Conservation (phyloP, 179 eudicot species). For the Beta lomatogona region DNA sequence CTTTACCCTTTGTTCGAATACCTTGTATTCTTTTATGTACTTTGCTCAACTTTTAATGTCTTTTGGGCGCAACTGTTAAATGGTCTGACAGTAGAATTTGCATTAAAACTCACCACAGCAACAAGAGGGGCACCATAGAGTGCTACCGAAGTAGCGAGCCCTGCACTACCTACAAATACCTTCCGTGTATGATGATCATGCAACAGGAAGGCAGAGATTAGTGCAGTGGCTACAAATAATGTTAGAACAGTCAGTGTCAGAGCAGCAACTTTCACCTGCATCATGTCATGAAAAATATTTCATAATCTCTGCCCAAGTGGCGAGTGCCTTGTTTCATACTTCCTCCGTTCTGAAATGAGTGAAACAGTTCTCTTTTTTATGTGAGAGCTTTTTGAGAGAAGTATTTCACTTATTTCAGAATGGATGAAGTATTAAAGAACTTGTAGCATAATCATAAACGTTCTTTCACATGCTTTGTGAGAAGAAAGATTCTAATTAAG, state of each 20-base stretch:
- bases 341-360: too few relatives aligned
- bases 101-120: slow-evolving; percentile 52
- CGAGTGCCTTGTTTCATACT: neutral
- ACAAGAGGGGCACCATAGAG: slow-evolving; percentile 72
- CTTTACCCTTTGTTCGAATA: too few relatives aligned
- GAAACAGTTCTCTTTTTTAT: too few relatives aligned
- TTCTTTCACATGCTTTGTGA: neutral
- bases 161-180: slow-evolving; percentile 62
- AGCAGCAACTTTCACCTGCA: slow-evolving; percentile 66
- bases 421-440: too few relatives aligned
- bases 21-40: too few relatives aligned
- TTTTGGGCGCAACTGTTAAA: too few relatives aligned
- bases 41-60: too few relatives aligned
- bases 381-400: too few relatives aligned
- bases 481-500: neutral
- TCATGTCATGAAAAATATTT: slow-evolving; percentile 12
- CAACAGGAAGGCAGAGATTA: slow-evolving; percentile 48
- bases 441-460: neutral
- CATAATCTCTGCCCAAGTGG: neutral
- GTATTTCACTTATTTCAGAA: too few relatives aligned
- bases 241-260: slow-evolving; percentile 35
- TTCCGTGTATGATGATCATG: slow-evolving; percentile 61
- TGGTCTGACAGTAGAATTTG: too few relatives aligned
- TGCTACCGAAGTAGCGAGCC: slow-evolving; percentile 55
- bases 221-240: slow-evolving; percentile 32